A percentile compares a stretch with the other conserved stretches of the same genome.
Evolutionary conservation across 257 asterid genomes (phyloP).

Genomic region (Misopates orontium): DNA sequence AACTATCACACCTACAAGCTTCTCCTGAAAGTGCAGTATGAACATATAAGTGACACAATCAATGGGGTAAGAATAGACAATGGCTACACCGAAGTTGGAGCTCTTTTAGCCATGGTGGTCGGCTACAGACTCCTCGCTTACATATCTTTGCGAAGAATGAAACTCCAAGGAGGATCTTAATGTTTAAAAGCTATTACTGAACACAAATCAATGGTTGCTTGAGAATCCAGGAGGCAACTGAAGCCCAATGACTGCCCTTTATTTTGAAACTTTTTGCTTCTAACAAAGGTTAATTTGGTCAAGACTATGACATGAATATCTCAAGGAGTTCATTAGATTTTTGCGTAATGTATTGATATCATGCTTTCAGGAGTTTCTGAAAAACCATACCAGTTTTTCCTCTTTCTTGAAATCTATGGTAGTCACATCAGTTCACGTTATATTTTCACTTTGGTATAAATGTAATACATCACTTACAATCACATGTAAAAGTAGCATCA

Average conservation of each 20-base stretch:
- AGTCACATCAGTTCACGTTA: conserved; percentile 1
- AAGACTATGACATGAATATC: conserved; percentile 19
- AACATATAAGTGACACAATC: conserved; percentile 58
- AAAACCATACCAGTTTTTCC: conserved; percentile 1
- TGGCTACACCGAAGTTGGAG: conserved; percentile 68
- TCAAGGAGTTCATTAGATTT: conserved; percentile 20
- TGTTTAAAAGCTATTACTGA: background rate
- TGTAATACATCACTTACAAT: background rate
- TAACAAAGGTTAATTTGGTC: conserved; percentile 28
- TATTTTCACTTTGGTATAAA: background rate
- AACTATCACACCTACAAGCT: conserved; percentile 97
- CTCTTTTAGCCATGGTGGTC: conserved; percentile 70
- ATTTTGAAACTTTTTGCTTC: conserved; percentile 29
- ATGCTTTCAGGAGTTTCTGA: conserved; percentile 26
- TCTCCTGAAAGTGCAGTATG: conserved; percentile 90
- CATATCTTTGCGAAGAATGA: conserved; percentile 82
- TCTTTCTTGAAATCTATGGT: background rate
- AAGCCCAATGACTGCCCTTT: background rate
- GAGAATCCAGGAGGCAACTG: conserved; percentile 1
- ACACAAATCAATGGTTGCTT: background rate
- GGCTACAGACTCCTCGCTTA: conserved; percentile 91
- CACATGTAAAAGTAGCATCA: background rate
- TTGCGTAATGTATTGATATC: conserved; percentile 25
- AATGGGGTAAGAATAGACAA: conserved; percentile 66
- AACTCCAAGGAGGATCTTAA: conserved; percentile 58